Conservation (phyloP, 306 rosid species). For the Mimosa pudica region DNA sequence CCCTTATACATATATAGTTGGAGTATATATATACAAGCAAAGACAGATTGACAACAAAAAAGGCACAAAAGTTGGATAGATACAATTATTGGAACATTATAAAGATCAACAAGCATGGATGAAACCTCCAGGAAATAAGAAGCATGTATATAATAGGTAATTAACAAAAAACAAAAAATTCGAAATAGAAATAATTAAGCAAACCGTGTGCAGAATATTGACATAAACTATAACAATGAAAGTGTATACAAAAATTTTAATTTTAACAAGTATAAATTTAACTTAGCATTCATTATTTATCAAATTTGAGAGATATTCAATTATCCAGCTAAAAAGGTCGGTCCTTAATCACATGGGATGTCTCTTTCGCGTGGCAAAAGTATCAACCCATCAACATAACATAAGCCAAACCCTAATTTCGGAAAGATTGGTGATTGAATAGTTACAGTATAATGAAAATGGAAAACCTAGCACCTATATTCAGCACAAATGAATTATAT, state of each 20-base stretch:
- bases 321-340: slow-evolving; percentile 17
- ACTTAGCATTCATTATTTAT: slow-evolving; percentile 38
- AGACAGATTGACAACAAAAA: slow-evolving; percentile 1
- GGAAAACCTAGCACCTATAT: too few species aligned
- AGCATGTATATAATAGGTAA: not conserved
- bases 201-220: slow-evolving; percentile 4
- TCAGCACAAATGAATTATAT: too few species aligned
- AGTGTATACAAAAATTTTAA: slow-evolving; percentile 1
- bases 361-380: slow-evolving; percentile 37
- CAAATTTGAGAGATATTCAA: not conserved
- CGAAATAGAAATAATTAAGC: not conserved
- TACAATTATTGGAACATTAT: not conserved
- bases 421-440: slow-evolving; percentile 7
- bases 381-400: not conserved
- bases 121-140: slow-evolving; percentile 44
- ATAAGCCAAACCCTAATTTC: not conserved
- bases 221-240: not conserved
- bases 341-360: slow-evolving; percentile 53
- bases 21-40: not conserved
- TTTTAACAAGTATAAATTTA: not conserved
- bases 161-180: not conserved
- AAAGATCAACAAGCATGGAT: slow-evolving; percentile 15
- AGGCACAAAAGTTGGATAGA: not conserved
- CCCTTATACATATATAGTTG: not conserved
- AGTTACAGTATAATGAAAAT: too few species aligned